Evolutionary conservation across 805 yeast species (phyloP), one percentile per base, ranked within the genome.

Genomic region (Ogataea minuta): DNA sequence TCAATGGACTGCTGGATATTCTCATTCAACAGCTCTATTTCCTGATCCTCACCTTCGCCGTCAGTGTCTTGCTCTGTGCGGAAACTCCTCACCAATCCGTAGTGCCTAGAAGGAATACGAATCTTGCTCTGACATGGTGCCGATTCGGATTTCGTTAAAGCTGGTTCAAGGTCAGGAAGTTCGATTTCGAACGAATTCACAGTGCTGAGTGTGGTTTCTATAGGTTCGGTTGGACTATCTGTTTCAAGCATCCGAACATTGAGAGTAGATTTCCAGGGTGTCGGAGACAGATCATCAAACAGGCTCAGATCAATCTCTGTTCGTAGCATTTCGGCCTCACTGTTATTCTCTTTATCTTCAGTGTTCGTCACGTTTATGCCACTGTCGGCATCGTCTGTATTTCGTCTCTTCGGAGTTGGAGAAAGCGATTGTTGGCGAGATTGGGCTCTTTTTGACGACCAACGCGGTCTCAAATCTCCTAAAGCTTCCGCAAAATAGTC

Each of bases 31-130:
- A 44, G 45, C 12, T 37, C 45, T 10, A 3, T 30, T 16, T 12
- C 23, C 8, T 46, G 48, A 1, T 45, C 57, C 17, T 49, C 49
- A 9, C 34, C 43, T 24, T 43, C 44, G 9, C 32, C 36, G 21
- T 49, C 53, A 9, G 34, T 23, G 15, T 31, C 34, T 9, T 36
- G 28, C 9, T 39, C 43, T 6, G 46, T 53, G 17, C 59, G 49
- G 17, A 48, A 62, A 36, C 60, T 57, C 42, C 68, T 46, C 6
- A 45, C 50, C 6, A 21, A 19, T 2, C 69, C 68, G 41, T 66
- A 65, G 6, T 55, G 56, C 21, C 43, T 36, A 20, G 19, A 26
- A 8, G 31, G 11, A n/a, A 13, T 4, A 3, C 21, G 27, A 8
- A n/a, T n/a, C 20, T 38, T 21, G 31, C 6, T 6, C 9, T 28